Evolutionary conservation across 2,329 filamentous ascomycete genomes (phyloP), one percentile per base, ranked within the genome.

Genomic region (Nothophoma quercina): DNA sequence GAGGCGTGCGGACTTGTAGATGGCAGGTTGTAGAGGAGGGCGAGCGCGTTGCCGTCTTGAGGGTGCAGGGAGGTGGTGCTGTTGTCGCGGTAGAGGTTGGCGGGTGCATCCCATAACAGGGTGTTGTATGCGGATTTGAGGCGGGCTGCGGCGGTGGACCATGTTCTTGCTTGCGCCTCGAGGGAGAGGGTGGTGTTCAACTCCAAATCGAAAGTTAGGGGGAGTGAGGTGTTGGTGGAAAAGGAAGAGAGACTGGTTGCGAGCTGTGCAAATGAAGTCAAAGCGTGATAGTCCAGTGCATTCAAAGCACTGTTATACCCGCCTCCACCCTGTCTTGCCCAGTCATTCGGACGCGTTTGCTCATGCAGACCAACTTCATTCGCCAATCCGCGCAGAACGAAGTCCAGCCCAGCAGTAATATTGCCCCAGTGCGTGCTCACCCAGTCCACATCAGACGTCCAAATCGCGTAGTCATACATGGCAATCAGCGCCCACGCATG

Each of bases 221-320:
- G n/a, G n/a, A n/a, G n/a, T 5, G 41, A 22, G 12, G 21, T 21
- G 32, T 35, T 36, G 38, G 15, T 33, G 28, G 39, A 25, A 3
- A 32, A 58, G 16, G 59, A 32, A 1, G 60, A 59, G 5, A 71
- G 59, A 2, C 32, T 38, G 3, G 68, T n/a, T n/a, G n/a, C n/a
- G n/a, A n/a, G n/a, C n/a, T n/a, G n/a, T n/a, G n/a, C 50, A 12
- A 68, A 41, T 1, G 65, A 56, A 5, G 26, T 25, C 13, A 73
- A 55, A 8, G 64, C 67, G 29, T 70, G 70, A 51, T 69, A 72
- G 41, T 71, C 60, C 7, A 73, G 56, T 2, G 68, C 64, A 34
- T 73, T 73, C 10, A 71, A 59, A n/a, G 66, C 67, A 44, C 60
- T 66, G 55, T 71, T 72, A 52, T 64, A 69, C 6, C 56, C 67